Evolutionary conservation across 352 stramenopile species (phyloP), one percentile per base, ranked within the genome.

Genomic region (Aphanomyces euteiches): DNA sequence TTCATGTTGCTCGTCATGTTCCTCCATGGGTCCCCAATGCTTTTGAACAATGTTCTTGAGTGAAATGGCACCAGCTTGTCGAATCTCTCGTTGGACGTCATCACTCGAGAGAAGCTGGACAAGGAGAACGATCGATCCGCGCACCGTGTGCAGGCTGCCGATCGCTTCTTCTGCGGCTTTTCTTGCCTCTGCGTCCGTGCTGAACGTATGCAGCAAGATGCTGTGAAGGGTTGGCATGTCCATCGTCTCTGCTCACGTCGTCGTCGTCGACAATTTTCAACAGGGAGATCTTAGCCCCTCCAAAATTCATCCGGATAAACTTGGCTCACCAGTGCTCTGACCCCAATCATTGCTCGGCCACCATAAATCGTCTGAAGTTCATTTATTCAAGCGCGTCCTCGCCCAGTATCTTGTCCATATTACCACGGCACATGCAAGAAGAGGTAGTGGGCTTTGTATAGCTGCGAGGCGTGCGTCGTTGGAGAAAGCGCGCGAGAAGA

Each of bases 21-120:
- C n/a, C 38, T 85, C 74, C 43, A 88, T 70, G 68, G 87, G 83
- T 45, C 96, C 87, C 95, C 95, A 98, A 74, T 96, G 96, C 79
- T 96, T 94, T 36, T 96, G 83, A 67, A 97, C 95, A 39, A 98
- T 83, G 79, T 98, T 98, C 80, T 98, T 98, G 45, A 98, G 81
- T 75, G 94, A 92, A 75, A 98, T 96, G 47, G 93, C 90, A 36
- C 93, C 93, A 10, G 93, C 95, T 75, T 98, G 93, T 45, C 93
- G 87, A 56, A 98, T 88, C 69, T 93, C 86, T 48, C 81, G 83
- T 56, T 83, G 83, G 56, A 93, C 85, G 36, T 73, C 79, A 54
- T 82, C 77, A 69, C 88, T 82, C 57, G 88, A 83, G 2, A 84
- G 83, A 72, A 92, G 88, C 79, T 94, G 85, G 45, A 95, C 78